Evolutionary conservation across 2,329 filamentous ascomycete genomes (phyloP), one percentile per base, ranked within the genome.

Genomic region (Fusarium metavorans): DNA sequence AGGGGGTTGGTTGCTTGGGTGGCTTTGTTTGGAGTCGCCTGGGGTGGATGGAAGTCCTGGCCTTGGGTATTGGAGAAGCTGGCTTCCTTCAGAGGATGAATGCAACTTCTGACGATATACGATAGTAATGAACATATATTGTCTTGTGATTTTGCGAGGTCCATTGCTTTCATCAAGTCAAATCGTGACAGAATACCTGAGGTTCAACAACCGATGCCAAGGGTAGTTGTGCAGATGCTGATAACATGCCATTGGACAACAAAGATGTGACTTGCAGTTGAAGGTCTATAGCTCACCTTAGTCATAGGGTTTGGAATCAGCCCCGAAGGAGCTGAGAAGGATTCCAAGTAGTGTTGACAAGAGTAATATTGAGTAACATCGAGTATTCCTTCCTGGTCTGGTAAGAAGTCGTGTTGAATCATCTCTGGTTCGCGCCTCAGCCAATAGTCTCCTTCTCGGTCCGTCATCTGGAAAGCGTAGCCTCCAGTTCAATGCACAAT

Each of bases 1-100:
- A 39, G 68, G 20, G 68, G 66, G 6, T 13, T 68, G 30, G 45
- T 71, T 48, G n/a, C 66, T 16, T 69, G 68, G 68, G 67, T 41
- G 27, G 59, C 54, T 27, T 39, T 67, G 50, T 34, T 34, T 37
- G 64, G 57, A 30, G 32, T 32, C 18, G 67, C 30, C 7, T 67
- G 64, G 64, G 52, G 41, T 23, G 50, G 57, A 14, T 67, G 64
- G 64, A 67, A 14, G 45, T 60, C 41, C 32, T 54, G 54, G 37
- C 62, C 62, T 48, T n/a, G 25, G 30, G 10, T 61, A 2, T n/a
- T 66, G 18, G 30, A 50, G 41, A 57, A 34, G 20, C 18, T 41
- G 25, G 11, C 8, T 18, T 39, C 32, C 20, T 41, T 50, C 5
- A 32, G 25, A 57, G n/a, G 27, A n/a, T 64, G 14, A 64, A 35